A percentile compares a stretch with the other conserved stretches of the same genome.
These are phyloP conservation scores for Mycena sanguinolenta DNA, from an alignment of 768 basidiomycete species.

Conservation along the genomic window DNA sequence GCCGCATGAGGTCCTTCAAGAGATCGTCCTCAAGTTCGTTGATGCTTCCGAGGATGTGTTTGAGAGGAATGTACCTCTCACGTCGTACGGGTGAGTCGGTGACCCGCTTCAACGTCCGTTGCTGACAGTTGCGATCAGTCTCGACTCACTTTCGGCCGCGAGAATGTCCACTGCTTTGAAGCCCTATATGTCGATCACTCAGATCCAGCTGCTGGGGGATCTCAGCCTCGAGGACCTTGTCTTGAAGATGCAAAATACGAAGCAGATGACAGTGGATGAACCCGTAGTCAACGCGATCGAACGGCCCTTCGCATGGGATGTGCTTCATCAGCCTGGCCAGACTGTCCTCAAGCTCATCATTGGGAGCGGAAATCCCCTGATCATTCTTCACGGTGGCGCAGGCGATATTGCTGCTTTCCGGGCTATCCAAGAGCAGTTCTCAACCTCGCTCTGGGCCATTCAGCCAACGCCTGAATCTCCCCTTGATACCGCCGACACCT, in stretches of 20 bases:
- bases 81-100: conserved; percentile 40
- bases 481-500: conserved; percentile 16
- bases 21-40: conserved; percentile 6
- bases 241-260: background rate
- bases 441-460: conserved; percentile 26
- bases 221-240: background rate
- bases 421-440: conserved; percentile 26
- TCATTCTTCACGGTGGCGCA: background rate
- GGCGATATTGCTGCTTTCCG: background rate
- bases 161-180: background rate
- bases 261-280: background rate
- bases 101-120: background rate
- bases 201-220: conserved; percentile 14
- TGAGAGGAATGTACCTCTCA: conserved; percentile 52
- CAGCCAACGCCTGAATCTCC: conserved; percentile 37
- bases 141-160: conserved; percentile 11
- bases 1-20: background rate
- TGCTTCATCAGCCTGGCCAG: background rate
- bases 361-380: background rate
- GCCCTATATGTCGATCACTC: conserved; percentile 1
- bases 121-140: background rate
- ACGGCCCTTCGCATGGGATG: background rate
- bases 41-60: conserved; percentile 50
- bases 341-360: background rate
- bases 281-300: background rate